A percentile compares a stretch with the other conserved stretches of the same genome.
These are phyloP conservation scores for Stephanodiscus triporus DNA, from an alignment of 108 stramenopile genomes.

Conservation along the genomic window DNA sequence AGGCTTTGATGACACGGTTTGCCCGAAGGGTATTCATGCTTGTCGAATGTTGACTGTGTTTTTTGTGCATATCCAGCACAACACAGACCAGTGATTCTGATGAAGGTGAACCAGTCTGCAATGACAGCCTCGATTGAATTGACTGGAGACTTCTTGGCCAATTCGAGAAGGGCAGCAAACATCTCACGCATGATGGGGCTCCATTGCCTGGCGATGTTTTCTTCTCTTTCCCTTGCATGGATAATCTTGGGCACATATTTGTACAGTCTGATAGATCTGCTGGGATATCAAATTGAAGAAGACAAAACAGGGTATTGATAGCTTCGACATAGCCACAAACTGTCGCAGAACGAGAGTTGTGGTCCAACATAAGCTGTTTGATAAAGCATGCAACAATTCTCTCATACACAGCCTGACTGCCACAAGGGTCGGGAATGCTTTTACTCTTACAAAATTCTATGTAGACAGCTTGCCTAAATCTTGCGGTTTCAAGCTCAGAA, in stretches of 20 bases:
- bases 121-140: background rate
- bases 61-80: slow-evolving; percentile 13
- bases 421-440: slow-evolving; percentile 2
- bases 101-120: background rate
- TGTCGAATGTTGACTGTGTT: background rate
- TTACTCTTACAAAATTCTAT: background rate
- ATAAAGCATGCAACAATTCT: slow-evolving; percentile 1
- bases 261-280: background rate
- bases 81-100: background rate
- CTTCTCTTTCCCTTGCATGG: background rate
- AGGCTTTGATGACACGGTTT: slow-evolving; percentile 8
- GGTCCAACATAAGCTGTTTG: background rate
- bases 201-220: slow-evolving; percentile 10
- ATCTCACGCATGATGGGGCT: slow-evolving; percentile 5
- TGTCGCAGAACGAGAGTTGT: slow-evolving; percentile 5
- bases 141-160: background rate
- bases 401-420: background rate
- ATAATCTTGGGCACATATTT: background rate
- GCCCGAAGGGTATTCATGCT: slow-evolving; percentile 10
- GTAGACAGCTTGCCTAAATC: slow-evolving; percentile 30
- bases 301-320: slow-evolving; percentile 3
- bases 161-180: background rate
- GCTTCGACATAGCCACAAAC: background rate
- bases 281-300: background rate
- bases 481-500: slow-evolving; percentile 8